phyloP scores from a whole-genome alignment of 148 eudicot genomes.

The Polygonum aviculare region DNA sequence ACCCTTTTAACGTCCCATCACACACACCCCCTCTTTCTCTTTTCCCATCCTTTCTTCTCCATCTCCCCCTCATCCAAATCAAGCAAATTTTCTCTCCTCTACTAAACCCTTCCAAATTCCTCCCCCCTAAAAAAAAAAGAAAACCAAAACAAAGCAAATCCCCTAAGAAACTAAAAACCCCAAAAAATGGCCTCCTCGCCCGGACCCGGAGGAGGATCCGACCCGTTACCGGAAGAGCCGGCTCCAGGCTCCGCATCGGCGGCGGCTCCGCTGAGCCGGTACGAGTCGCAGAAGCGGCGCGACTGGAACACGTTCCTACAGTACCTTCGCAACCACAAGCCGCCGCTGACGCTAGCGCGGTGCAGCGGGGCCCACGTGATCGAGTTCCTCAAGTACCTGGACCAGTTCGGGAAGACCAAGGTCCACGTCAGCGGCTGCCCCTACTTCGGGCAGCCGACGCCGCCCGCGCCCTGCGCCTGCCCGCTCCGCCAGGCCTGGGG shows the following conservation, averaged over 20 bases:
- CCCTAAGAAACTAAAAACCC: not conserved
- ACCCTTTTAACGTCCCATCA: slow-evolving; percentile 29
- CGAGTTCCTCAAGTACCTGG: slow-evolving; percentile 59
- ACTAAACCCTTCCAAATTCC: not conserved
- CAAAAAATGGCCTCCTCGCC: not conserved
- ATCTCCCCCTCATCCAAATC: not conserved
- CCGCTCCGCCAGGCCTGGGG: slow-evolving; percentile 71
- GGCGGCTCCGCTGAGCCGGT: not conserved
- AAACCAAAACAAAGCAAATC: too few relatives aligned
- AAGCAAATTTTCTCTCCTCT: not conserved
- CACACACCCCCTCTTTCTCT: not conserved
- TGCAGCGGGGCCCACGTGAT: slow-evolving; percentile 76
- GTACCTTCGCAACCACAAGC: slow-evolving; percentile 61
- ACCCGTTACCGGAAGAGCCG: not conserved
- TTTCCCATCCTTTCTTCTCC: not conserved
- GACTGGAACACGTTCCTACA: slow-evolving; percentile 77
- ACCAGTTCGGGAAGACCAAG: slow-evolving; percentile 73
- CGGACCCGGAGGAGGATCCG: slow-evolving; percentile 5
- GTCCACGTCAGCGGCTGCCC: slow-evolving; percentile 55
- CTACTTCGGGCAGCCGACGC: slow-evolving; percentile 51
- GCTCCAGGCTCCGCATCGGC: not conserved
- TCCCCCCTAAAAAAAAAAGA: not conserved
- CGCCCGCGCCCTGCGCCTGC: slow-evolving; percentile 63
- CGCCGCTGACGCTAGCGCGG: slow-evolving; percentile 45
- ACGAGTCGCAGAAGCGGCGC: slow-evolving; percentile 37